phyloP scores from a whole-genome alignment of 768 basidiomycete species.

The Russula virescens region DNA sequence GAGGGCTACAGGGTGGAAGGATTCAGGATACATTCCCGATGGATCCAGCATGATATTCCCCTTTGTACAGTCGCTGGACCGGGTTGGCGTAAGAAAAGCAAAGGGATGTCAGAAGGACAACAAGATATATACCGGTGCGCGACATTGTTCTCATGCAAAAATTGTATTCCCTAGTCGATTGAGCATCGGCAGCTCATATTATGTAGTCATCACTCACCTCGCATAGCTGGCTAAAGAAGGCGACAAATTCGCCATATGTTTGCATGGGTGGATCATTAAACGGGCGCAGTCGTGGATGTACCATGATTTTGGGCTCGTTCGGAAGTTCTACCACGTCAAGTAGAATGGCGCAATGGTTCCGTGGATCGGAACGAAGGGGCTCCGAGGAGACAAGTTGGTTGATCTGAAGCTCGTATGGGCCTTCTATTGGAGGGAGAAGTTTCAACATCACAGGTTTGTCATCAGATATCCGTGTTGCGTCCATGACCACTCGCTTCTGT shows the following conservation, averaged over 20 bases:
- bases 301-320: conserved; percentile 15
- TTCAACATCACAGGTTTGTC: conserved; percentile 7
- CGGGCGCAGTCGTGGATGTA: conserved; percentile 29
- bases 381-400: not conserved
- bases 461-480: conserved; percentile 14
- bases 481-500: not conserved
- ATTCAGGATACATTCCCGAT: conserved; percentile 8
- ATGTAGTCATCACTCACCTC: conserved; percentile 16
- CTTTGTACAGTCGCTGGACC: conserved; percentile 5
- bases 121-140: conserved; percentile 13
- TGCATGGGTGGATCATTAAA: conserved; percentile 27
- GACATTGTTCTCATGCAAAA: conserved; percentile 17
- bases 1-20: conserved; percentile 9
- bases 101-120: not conserved
- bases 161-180: conserved; percentile 9
- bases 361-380: not conserved
- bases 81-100: not conserved
- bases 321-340: conserved; percentile 10
- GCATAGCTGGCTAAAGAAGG: conserved; percentile 27
- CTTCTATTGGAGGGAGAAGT: not conserved
- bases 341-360: conserved; percentile 12
- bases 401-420: conserved; percentile 13
- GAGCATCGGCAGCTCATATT: not conserved
- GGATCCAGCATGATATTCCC: conserved; percentile 21
- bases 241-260: conserved; percentile 26